Percentiles rank a stretch among this genome's conserved stretches.
These are phyloP conservation scores for Metschnikowia aberdeeniae DNA, from an alignment of 805 yeast species.

Conservation along the genomic window DNA sequence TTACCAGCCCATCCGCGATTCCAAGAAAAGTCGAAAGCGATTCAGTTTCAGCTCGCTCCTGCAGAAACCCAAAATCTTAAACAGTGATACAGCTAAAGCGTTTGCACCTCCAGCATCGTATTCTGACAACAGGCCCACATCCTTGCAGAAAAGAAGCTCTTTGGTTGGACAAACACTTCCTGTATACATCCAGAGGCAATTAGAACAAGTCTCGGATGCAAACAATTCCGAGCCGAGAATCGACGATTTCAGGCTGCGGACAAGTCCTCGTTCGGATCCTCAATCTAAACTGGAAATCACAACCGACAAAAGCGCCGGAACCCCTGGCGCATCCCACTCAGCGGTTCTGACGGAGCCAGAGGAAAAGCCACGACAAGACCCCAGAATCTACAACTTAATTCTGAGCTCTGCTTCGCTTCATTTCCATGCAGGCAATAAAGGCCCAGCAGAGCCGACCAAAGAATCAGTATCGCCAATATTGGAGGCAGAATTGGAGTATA, in stretches of 20 bases:
- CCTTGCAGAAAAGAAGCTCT: conserved; percentile 22
- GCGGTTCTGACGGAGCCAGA: not conserved
- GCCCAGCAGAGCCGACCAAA: not conserved
- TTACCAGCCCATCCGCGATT: conserved; percentile 2
- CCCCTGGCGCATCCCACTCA: no score
- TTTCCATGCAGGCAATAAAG: conserved; percentile 19
- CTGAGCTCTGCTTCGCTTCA: conserved; percentile 33
- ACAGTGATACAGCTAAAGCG: not conserved
- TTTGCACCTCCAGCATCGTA: not conserved
- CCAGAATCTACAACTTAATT: conserved; percentile 29
- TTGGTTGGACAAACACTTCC: conserved; percentile 37
- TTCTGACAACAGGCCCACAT: not conserved
- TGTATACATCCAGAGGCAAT: conserved; percentile 28
- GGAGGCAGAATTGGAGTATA: conserved; percentile 33
- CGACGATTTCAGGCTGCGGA: not conserved
- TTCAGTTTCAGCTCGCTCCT: conserved; percentile 7
- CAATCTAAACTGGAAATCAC: no score
- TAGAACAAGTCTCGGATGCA: not conserved
- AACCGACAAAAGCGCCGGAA: no score
- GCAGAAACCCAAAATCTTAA: not conserved
- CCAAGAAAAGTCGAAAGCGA: conserved; percentile 4
- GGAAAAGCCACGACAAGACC: conserved; percentile 6
- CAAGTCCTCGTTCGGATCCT: not conserved
- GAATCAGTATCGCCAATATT: conserved; percentile 11
- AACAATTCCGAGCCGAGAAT: not conserved